phyloP scores from a whole-genome alignment of 768 basidiomycete species.

The Amanita exitialis region DNA sequence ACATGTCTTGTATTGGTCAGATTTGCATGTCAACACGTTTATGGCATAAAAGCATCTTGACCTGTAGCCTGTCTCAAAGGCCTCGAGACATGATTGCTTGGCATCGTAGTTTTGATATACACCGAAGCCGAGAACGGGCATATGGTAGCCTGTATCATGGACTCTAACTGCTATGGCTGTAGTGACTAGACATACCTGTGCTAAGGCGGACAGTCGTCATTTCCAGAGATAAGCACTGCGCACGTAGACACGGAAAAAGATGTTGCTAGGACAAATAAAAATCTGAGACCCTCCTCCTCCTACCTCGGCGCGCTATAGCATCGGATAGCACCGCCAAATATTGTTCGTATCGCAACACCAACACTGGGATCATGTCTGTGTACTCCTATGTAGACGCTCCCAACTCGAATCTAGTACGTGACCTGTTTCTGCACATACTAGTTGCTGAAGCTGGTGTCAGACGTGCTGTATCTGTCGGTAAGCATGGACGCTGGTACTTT shows the following conservation, averaged over 20 bases:
- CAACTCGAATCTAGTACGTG: slow-evolving; percentile 58
- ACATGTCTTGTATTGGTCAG: slow-evolving; percentile 32
- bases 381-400: slow-evolving; percentile 53
- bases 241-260: no score
- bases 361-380: slow-evolving; percentile 16
- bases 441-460: slow-evolving; percentile 22
- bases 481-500: slow-evolving; percentile 4
- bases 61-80: slow-evolving; percentile 52
- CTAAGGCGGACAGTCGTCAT: slow-evolving; percentile 5
- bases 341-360: neutral
- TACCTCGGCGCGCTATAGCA: no score
- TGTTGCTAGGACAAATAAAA: no score
- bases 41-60: slow-evolving; percentile 12
- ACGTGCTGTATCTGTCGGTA: slow-evolving; percentile 75
- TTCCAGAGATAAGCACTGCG: neutral
- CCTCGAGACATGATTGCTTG: slow-evolving; percentile 38
- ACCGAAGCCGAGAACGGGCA: slow-evolving; percentile 54
- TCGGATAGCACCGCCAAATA: neutral
- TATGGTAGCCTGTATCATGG: slow-evolving; percentile 10
- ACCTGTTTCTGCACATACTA: neutral
- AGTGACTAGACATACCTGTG: neutral
- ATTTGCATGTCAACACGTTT: neutral
- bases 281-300: no score
- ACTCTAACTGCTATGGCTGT: neutral
- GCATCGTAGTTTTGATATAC: slow-evolving; percentile 49